Evolutionary conservation across 1,139 yeast genomes (phyloP), one percentile per base, ranked within the genome.

Genomic region (Blastobotrys serpentis): DNA sequence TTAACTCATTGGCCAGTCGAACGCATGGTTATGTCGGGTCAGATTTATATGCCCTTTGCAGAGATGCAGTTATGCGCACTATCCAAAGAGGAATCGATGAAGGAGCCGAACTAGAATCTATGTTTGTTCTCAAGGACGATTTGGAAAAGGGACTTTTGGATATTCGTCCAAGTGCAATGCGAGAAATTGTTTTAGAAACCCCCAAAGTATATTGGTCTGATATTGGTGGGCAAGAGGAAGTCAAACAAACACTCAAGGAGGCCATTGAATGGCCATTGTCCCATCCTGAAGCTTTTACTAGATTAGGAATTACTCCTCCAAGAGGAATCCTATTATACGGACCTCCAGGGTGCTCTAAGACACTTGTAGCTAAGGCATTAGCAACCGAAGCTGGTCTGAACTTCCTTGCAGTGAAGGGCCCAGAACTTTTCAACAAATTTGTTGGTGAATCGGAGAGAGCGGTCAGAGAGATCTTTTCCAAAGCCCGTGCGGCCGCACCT

Each of bases 21-120:
- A 90, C 98, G 16, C 98, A 92, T 66, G 98, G 98, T 67, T 92
- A 87, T 64, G 98, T 92, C 45, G 98, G 98, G 30, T 96, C 98
- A 0, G 99, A 92, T 67, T 69, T 92, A 42, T 79, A 87, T 2
- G 96, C 97, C 0, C 72, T 92, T 29, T 83, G 94, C 53, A 74
- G 97, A 48, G 98, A 92, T 61, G 79, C 95, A 3, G 96, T 89
- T 0, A 81, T 89, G 88, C 78, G 78, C 53, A 84, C 95, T 1
- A 86, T 92, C 30, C 79, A 81, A 50, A 69, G 85, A 43, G 84
- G 86, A 0, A 59, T 81, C 14, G 71, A 68, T 18, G 45, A 54
- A 0, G 56, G 66, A 1, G 63, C 71, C 8, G 70, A 66, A 19
- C 64, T 74, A 5, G 64, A 66, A 1, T 65, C 67, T 1, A 62